Conservation (phyloP, 306 rosid genomes). For the Vigna angularis region DNA sequence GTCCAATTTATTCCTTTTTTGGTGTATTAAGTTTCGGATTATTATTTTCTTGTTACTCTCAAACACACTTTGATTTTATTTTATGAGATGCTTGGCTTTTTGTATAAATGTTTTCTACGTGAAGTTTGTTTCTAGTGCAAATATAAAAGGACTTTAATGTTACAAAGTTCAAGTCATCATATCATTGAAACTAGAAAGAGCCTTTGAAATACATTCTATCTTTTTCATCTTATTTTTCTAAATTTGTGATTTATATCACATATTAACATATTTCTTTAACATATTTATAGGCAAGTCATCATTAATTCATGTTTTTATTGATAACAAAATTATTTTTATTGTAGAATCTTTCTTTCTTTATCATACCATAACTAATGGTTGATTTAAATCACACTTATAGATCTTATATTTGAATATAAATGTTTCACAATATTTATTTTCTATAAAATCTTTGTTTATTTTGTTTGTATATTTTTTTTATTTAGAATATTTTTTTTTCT, state of each 20-base stretch:
- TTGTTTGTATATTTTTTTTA: background rate
- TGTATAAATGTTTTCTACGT: background rate
- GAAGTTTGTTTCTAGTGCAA: no score
- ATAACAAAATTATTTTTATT: background rate
- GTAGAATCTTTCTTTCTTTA: background rate
- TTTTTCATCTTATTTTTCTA: background rate
- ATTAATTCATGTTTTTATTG: no score
- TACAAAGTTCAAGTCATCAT: background rate
- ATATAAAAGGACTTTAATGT: background rate
- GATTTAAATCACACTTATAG: background rate
- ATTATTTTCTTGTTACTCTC: background rate
- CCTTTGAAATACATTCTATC: background rate
- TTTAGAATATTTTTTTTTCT: background rate
- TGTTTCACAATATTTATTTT: background rate
- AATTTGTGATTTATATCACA: background rate
- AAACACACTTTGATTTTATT: background rate
- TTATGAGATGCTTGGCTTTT: background rate
- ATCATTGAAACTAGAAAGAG: background rate
- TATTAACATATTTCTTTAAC: background rate
- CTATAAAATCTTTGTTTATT: background rate
- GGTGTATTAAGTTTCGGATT: background rate
- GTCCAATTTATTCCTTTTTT: background rate
- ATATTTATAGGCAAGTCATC: background rate
- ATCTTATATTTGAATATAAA: no score
- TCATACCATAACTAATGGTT: background rate